Evolutionary conservation across 2,329 filamentous ascomycete species (phyloP), one percentile per base, ranked within the genome.

Genomic region (Xylaria sp.): DNA sequence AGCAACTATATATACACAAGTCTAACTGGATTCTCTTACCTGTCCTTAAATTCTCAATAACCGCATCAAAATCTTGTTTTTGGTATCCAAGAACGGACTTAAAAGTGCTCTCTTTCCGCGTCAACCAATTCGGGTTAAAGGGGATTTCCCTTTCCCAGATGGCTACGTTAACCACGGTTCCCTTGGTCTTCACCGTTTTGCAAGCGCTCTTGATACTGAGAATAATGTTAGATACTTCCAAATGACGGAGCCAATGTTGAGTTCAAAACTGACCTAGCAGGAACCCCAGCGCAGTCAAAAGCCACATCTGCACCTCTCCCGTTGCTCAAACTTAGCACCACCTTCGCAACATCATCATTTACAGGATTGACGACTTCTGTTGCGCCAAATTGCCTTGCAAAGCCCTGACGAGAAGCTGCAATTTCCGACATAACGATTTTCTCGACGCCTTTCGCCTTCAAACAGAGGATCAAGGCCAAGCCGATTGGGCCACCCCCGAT

Each of bases 81-180:
- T 15, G 34, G 12, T 65, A 65, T 30, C 62, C 62, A 15, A 65
- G 62, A 28, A 65, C 62, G 23, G 62, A 65, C 56, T 13, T 65
- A 20, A 20, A 65, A 30, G 25, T 65, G 46, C 62, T 59, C n/a
- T 65, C 62, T 30, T 65, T 65, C 36, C 28, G 18, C 25, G 56
- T 65, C 15, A 65, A 9, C 62, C 62, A 65, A 34, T 65, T 65
- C 15, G 62, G 62, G 30, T 65, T 65, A 20, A 65, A 65, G 13
- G 46, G 56, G 8, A 65, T 39, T 18, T 65, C 62, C 15, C 52
- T 65, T 36, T 65, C 62, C 62, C 62, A 65, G 5, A 65, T 65
- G 15, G 62, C 62, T 7, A 65, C 46, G 45, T 65, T 65, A 3
- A 65, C 56, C 28, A 65, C 62, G 36, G 55, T 65, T 41, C 62